These are phyloP conservation scores for Phytomonas sp. DNA, from an alignment of 208 protist species.

Conservation along the genomic window DNA sequence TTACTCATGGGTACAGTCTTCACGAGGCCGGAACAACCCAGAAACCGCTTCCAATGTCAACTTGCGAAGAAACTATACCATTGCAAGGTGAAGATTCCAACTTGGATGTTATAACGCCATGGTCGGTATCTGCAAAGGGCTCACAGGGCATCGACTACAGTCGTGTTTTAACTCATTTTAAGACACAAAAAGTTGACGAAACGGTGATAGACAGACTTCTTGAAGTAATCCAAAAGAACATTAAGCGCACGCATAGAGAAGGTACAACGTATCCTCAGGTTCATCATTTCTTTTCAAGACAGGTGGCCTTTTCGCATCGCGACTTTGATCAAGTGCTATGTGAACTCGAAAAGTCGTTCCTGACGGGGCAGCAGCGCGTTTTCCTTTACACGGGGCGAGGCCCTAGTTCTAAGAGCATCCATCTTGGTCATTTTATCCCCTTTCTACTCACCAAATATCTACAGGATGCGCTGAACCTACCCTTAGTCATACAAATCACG, in stretches of 20 bases:
- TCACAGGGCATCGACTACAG: constrained; percentile 77
- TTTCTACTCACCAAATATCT: constrained; percentile 98
- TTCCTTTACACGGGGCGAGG: constrained; percentile 99
- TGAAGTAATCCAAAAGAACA: background rate
- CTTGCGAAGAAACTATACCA: background rate
- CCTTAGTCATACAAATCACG: constrained; percentile 99
- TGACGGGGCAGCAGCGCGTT: constrained; percentile 42
- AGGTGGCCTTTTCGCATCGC: constrained; percentile 97
- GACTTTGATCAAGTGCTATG: constrained; percentile 93
- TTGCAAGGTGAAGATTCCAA: background rate
- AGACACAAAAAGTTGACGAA: constrained; percentile 55
- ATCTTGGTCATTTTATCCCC: constrained; percentile 98
- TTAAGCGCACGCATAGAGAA: constrained; percentile 8
- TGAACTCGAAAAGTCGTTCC: constrained; percentile 57
- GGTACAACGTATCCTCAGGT: constrained; percentile 13
- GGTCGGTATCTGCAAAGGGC: constrained; percentile 62
- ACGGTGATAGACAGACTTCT: constrained; percentile 13
- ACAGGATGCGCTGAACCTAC: constrained; percentile 96
- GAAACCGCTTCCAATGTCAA: background rate
- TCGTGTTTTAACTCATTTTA: constrained; percentile 72
- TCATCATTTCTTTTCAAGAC: constrained; percentile 92
- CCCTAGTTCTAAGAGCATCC: constrained; percentile 94
- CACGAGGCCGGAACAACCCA: background rate
- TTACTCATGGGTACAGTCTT: background rate
- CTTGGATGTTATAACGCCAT: constrained; percentile 67